A percentile compares a stretch with the other conserved stretches of the same genome.
phyloP scores from a whole-genome alignment of 2,329 filamentous ascomycete genomes.

The Phaeosphaeriaceae sp. region DNA sequence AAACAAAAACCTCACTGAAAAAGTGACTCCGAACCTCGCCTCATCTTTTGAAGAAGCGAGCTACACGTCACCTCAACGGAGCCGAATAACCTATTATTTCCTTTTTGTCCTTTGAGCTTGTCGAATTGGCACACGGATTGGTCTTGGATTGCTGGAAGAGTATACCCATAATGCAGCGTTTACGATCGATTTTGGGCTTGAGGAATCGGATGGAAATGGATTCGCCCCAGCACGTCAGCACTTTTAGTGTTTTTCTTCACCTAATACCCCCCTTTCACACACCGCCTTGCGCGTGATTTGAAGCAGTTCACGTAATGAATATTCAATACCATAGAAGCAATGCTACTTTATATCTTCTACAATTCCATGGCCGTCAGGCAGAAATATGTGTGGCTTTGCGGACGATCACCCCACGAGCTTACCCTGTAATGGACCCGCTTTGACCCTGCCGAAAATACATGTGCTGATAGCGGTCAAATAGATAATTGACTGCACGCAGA shows the following conservation, averaged over 20 bases:
- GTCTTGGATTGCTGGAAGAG: constrained; percentile 30
- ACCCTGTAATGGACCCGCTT: too few relatives aligned
- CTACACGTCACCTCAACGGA: constrained; percentile 47
- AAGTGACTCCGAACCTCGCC: constrained; percentile 49
- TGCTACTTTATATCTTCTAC: constrained; percentile 7
- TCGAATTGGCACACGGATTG: constrained; percentile 10
- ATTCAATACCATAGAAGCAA: constrained; percentile 19
- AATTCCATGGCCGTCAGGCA: neutral
- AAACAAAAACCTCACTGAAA: constrained; percentile 41
- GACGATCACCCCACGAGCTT: neutral
- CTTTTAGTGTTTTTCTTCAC: constrained; percentile 14
- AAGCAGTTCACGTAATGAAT: constrained; percentile 22
- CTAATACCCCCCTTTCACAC: constrained; percentile 18
- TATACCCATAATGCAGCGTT: constrained; percentile 47
- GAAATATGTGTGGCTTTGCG: neutral
- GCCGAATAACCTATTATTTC: constrained; percentile 20
- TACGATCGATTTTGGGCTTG: constrained; percentile 17
- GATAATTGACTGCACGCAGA: neutral
- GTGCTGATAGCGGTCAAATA: neutral
- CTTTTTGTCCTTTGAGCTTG: constrained; percentile 26
- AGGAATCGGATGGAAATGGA: neutral
- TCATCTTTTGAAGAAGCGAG: constrained; percentile 32
- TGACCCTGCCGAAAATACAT: neutral
- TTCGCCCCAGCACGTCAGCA: constrained; percentile 4
- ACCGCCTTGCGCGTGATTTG: constrained; percentile 5